Evolutionary conservation across 2,329 filamentous ascomycete genomes (phyloP), one percentile per base, ranked within the genome.

Genomic region (Hypomyces perniciosus): DNA sequence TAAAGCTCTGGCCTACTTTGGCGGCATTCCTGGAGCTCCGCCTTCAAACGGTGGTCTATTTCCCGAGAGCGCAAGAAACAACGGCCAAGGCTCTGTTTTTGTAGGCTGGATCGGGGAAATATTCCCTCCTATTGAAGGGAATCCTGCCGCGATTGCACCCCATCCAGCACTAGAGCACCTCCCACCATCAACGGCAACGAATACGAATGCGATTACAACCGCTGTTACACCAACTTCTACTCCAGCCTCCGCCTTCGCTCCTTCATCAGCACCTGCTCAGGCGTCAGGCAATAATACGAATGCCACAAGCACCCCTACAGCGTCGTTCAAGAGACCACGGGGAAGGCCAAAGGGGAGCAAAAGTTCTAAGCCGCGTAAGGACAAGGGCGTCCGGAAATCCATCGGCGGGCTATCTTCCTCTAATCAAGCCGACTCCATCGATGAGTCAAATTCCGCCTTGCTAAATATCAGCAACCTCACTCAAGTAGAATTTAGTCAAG

Each of bases 31-130:
- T 35, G 76, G 75, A 29, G 76, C 74, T 4, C 76, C 77, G 6
- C 73, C 76, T 5, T 74, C 79, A n/a, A 71, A 74, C 0, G 64
- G 72, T 29, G 70, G 76, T 55, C 67, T 65, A 2, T 84, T 84
- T 47, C 81, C 81, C 2, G 68, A 72, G 28, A 84, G 81, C 56
- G 74, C 72, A 8, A 71, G 74, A 43, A 72, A 72, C 9, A 83
- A 83, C 60, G 81, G 81, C 3, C 68, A 75, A 1, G 82, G 81
- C 1, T 73, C 74, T 20, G 66, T 80, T 8, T 80, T 85, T 52
- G 72, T 85, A 30, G 76, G 78, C 20, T 85, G 81, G 81, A 66
- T 84, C 41, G 70, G 79, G 9, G 81, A 85, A 59, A 81, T 85
- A 48, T 85, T 85, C 54, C 81, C 81, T 13, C 70, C 67, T 34